Evolutionary conservation across 345 rosid genomes (phyloP).

Genomic region (Salix purpurea): DNA sequence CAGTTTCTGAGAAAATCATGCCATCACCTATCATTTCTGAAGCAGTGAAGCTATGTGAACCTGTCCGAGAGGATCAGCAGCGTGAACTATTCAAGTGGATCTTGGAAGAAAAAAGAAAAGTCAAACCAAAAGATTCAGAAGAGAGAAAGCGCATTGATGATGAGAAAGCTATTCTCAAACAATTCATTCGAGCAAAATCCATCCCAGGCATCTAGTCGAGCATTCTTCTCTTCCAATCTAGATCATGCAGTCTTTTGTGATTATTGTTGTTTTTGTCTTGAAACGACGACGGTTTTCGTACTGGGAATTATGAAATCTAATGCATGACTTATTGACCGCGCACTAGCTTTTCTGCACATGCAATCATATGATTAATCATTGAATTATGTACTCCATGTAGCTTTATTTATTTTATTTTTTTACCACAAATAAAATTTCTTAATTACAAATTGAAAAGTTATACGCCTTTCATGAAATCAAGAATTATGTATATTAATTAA

Average conservation of each 20-base stretch:
- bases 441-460: too few relatives aligned
- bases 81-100: slow-evolving; percentile 87
- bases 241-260: neutral
- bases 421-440: too few relatives aligned
- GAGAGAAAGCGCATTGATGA: slow-evolving; percentile 75
- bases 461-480: too few relatives aligned
- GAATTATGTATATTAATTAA: too few relatives aligned
- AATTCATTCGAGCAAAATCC: slow-evolving; percentile 62
- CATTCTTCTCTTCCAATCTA: slow-evolving; percentile 1
- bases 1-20: slow-evolving; percentile 28
- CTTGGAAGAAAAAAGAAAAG: slow-evolving; percentile 86
- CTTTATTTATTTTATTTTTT: neutral
- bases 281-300: neutral
- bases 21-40: slow-evolving; percentile 28
- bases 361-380: neutral
- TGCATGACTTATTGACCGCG: neutral
- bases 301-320: neutral
- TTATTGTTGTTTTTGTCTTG: neutral
- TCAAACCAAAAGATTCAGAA: slow-evolving; percentile 57
- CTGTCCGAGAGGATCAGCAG: slow-evolving; percentile 60
- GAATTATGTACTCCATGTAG: neutral
- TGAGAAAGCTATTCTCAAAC: slow-evolving; percentile 81
- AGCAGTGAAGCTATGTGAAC: slow-evolving; percentile 46
- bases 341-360: neutral
- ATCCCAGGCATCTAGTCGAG: slow-evolving; percentile 49